Evolutionary conservation across 495 filamentous ascomycete species (phyloP).

Genomic region (Hypoxylon fuscum): DNA sequence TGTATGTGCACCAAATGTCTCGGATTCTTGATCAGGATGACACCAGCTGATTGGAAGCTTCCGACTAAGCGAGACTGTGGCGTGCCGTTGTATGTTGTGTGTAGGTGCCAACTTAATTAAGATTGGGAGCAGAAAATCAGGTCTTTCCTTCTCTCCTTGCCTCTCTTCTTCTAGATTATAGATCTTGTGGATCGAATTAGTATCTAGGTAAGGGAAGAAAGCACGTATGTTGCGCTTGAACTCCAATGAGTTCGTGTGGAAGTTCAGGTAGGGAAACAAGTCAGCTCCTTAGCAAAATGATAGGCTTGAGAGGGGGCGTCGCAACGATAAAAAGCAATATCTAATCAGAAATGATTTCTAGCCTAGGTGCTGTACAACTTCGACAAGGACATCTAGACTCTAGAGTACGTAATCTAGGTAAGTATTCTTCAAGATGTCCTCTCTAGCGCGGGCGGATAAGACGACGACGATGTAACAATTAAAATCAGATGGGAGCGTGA

Average conservation of each 20-base stretch:
- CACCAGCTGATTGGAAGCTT: conserved; percentile 38
- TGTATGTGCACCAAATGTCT: conserved; percentile 36
- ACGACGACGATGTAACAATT: conserved; percentile 1
- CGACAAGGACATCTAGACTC: conserved; percentile 7
- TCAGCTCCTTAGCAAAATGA: neutral
- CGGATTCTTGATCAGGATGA: conserved; percentile 32
- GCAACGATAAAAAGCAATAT: conserved; percentile 18
- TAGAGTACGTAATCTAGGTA: no score
- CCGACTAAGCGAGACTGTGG: conserved; percentile 35
- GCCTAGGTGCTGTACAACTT: neutral
- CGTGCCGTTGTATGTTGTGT: conserved; percentile 29
- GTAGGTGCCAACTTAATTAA: conserved; percentile 16
- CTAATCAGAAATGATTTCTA: conserved; percentile 9
- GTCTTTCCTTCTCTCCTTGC: conserved; percentile 10
- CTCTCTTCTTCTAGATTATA: neutral
- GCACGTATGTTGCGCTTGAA: neutral
- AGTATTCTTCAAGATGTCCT: neutral
- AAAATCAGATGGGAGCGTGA: conserved; percentile 1
- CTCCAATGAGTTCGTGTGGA: neutral
- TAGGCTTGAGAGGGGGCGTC: conserved; percentile 7
- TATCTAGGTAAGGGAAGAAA: conserved; percentile 2
- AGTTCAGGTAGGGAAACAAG: neutral
- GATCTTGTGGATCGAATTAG: conserved; percentile 19
- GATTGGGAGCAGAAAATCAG: conserved; percentile 21
- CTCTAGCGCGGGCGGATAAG: neutral